Conservation (phyloP, 305 asterid species). For the Fraxinus angustifolia region DNA sequence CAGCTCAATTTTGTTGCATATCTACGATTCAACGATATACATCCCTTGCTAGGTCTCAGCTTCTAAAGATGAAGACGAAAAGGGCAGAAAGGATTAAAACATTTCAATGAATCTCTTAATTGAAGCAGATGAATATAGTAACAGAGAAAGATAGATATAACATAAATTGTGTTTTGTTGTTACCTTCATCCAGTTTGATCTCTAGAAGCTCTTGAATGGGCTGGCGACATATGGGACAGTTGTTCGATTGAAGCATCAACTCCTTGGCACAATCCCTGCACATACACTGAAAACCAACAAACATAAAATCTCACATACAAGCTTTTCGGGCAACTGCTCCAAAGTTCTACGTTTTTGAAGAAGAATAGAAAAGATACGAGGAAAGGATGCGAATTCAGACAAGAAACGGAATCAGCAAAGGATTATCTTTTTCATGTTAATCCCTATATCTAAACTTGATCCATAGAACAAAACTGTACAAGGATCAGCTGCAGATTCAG, state of each 20-base stretch:
- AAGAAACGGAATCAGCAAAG: neutral
- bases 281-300: conserved; percentile 57
- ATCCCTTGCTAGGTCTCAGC: conserved; percentile 9
- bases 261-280: conserved; percentile 81
- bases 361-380: neutral
- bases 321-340: neutral
- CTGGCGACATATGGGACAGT: conserved; percentile 84
- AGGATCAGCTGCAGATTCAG: neutral
- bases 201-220: conserved; percentile 82
- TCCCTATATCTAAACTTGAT: neutral
- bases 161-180: neutral
- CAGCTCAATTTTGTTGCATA: neutral
- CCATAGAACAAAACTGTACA: neutral
- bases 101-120: neutral
- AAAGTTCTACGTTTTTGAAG: neutral
- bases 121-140: neutral
- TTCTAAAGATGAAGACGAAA: conserved; percentile 20
- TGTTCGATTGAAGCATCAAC: conserved; percentile 73
- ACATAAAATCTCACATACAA: neutral
- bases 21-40: neutral
- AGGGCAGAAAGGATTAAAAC: neutral
- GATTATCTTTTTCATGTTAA: neutral
- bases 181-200: conserved; percentile 75
- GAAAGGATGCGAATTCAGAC: neutral
- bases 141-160: neutral